Conservation (phyloP, 2,329 filamentous ascomycete genomes). For the Onygenales sp. region DNA sequence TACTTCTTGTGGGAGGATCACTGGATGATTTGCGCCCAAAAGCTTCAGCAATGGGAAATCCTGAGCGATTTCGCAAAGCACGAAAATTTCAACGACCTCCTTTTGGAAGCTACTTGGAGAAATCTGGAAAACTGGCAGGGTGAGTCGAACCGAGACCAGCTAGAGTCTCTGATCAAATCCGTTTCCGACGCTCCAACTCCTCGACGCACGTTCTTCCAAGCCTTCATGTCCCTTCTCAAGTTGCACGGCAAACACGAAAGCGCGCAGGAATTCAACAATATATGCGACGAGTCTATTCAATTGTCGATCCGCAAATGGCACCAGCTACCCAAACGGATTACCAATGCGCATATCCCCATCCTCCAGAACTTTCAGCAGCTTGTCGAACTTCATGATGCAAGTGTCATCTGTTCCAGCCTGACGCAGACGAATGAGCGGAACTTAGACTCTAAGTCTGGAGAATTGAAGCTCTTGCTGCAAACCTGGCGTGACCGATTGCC, state of each 20-base stretch:
- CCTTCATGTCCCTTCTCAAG: conserved; percentile 94
- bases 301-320: conserved; percentile 98
- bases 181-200: conserved; percentile 96
- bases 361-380: conserved; percentile 97
- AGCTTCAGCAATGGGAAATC: conserved; percentile 98
- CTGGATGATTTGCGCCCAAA: conserved; percentile 95
- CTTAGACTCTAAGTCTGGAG: conserved; percentile 86
- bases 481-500: conserved; percentile 93
- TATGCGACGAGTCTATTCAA: conserved; percentile 95
- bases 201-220: conserved; percentile 90
- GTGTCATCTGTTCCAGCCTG: conserved; percentile 87
- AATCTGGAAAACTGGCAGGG: conserved; percentile 92
- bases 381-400: conserved; percentile 94
- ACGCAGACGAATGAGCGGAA: conserved; percentile 75
- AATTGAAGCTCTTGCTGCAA: conserved; percentile 85
- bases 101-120: conserved; percentile 91
- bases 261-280: conserved; percentile 69
- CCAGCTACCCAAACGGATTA: conserved; percentile 86
- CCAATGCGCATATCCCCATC: conserved; percentile 88
- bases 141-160: conserved; percentile 72
- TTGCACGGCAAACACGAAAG: conserved; percentile 82
- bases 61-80: conserved; percentile 96
- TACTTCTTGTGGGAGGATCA: conserved; percentile 99
- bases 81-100: conserved; percentile 93
- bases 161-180: conserved; percentile 90